These are phyloP conservation scores for Leccinum pellstonianum DNA, from an alignment of 768 basidiomycete species.

Conservation along the genomic window DNA sequence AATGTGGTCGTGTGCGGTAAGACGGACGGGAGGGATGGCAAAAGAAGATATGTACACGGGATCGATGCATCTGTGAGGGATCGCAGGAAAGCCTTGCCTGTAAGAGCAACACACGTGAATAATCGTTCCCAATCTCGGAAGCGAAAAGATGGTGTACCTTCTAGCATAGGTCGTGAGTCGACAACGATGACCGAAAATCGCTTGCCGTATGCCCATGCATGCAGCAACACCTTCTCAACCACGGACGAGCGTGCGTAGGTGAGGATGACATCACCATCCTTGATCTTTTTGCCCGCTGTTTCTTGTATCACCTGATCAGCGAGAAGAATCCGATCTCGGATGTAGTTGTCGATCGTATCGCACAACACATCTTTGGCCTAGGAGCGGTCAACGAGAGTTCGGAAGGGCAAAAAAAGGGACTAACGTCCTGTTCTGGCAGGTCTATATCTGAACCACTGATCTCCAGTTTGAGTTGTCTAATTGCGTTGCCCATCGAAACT, in stretches of 20 bases:
- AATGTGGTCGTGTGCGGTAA: constrained; percentile 82
- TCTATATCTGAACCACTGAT: constrained; percentile 92
- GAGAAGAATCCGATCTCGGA: constrained; percentile 88
- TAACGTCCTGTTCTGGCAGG: constrained; percentile 90
- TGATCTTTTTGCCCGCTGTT: constrained; percentile 88
- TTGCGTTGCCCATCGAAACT: constrained; percentile 92
- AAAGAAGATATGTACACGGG: constrained; percentile 87
- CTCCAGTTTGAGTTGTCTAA: constrained; percentile 91
- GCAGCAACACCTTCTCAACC: constrained; percentile 84
- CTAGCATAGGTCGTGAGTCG: constrained; percentile 91
- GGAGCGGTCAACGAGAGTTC: constrained; percentile 3
- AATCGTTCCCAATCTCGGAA: not conserved
- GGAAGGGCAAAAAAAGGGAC: constrained; percentile 16
- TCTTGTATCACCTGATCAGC: constrained; percentile 94
- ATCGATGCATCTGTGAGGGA: constrained; percentile 67
- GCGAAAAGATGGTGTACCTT: constrained; percentile 52
- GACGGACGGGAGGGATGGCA: constrained; percentile 78
- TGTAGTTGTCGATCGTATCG: constrained; percentile 86
- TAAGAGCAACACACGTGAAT: constrained; percentile 3
- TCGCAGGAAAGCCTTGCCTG: constrained; percentile 78
- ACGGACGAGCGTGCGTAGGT: constrained; percentile 97
- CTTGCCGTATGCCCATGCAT: constrained; percentile 71
- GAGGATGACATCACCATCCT: constrained; percentile 87
- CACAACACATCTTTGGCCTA: constrained; percentile 88
- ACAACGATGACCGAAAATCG: constrained; percentile 89